Base-by-base conservation (phyloP, 768 basidiomycete species). In the Omphalotus guepiniiformis region DNA sequence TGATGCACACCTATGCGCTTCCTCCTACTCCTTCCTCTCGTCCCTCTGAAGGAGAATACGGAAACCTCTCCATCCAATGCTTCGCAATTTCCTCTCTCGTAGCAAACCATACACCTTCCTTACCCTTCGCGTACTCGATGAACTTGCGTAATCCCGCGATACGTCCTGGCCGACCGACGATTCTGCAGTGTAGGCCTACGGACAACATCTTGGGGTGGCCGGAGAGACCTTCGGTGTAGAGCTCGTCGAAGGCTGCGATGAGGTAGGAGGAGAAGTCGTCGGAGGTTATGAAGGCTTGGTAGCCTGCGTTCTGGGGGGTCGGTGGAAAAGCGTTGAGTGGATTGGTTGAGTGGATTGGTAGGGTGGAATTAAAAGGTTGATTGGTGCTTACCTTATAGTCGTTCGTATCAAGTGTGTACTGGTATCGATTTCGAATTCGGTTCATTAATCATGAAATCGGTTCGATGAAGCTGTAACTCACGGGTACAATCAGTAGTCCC, bases 191-290 rank as follows among this genome's bases (percentile, higher is more conserved):
- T 9, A 52, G 30, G 6, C 51, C 51, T 16, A 52, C 37, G 30
- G 51, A 52, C 51, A 52, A 49, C 51, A 52, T 52, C 29, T 52
- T 52, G 8, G 47, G 38, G 13, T 47, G 47, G 18, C 46, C 51
- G 22, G 13, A 22, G 19, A 13, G n/a, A 12, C 45, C 50, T 38
- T 48, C 44, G 1, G 34, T 39, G 27, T 52, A 52, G 25, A 52
- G 39, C 29, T 37, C 46, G 28, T 52, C 51, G 18, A 49, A 52
- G n/a, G 51, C 29, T 18, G 37, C 38, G 28, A 48, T 48, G 15
- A 51, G 50, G 28, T 51, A 42, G 15, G 19, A n/a, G 28, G 39
- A 13, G 32, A 34, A 40, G 25, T 48, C 29, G 12, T 52, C 48
- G 18, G 36, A 39, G 12, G 47, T 39, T 12, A 35, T 36, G 12